Evolutionary conservation across 2,329 filamentous ascomycete genomes (phyloP), one percentile per base, ranked within the genome.

Genomic region (Trichothecium roseum): DNA sequence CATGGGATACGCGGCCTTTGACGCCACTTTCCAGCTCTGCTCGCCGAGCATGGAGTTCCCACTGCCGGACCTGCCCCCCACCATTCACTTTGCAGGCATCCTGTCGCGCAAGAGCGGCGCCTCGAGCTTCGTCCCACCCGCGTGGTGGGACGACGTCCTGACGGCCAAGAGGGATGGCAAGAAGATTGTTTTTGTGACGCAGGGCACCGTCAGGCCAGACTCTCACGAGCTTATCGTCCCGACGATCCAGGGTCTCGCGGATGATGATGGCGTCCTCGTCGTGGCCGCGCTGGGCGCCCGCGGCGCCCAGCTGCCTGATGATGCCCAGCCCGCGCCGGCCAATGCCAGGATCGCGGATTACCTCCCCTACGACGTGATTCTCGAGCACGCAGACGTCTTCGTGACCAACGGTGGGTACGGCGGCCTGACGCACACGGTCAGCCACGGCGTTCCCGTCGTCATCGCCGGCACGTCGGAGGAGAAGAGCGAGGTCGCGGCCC

Each of bases 101-200:
- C 24, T 27, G 8, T n/a, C 24, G 24, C 24, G 8, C 24, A 8
- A 27, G n/a, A 8, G 8, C n/a, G 24, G 8, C 24, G n/a, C 8
- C 24, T 27, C 24, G 24, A 27, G 24, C 24, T 27, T n/a, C n/a
- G 24, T n/a, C 8, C 8, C n/a, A 27, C 24, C 24, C 24, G 24
- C 24, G 8, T 27, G 24, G 24, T 27, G 24, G 24, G 8, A 8
- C 24, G 24, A 27, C 24, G 24, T 27, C 24, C 24, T 27, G 24
- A n/a, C n/a, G 24, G 24, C n/a, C 24, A 8, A n/a, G n/a, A 27
- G 24, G 8, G 8, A 27, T n/a, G 24, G 24, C 8, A 8, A 27
- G n/a, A 59, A 57, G 34, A 42, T 72, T 17, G 49, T 72, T 5
- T 54, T 60, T 15, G 64, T 70, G 6, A 56, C 59, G 2, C 67